phyloP scores from a whole-genome alignment of 2,329 filamentous ascomycete species.

The Clonostachys solani region DNA sequence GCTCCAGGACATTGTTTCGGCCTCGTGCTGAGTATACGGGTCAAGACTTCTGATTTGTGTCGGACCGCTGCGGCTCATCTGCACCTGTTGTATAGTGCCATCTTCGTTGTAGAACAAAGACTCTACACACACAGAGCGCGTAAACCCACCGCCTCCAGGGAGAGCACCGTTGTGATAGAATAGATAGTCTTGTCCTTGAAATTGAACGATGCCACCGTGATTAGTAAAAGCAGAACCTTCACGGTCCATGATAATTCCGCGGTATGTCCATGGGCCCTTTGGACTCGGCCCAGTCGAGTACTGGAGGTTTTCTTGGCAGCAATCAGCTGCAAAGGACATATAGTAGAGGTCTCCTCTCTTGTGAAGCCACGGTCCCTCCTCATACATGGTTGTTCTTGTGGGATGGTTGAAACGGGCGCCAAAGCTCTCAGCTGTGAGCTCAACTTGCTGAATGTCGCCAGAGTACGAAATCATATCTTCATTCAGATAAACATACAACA shows the following conservation, averaged over 20 bases:
- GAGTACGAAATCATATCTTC: constrained; percentile 26
- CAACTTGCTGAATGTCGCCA: constrained; percentile 12
- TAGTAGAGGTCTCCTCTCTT: constrained; percentile 21
- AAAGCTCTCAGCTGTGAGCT: constrained; percentile 9
- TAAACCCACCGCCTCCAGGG: constrained; percentile 17
- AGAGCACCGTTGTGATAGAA: constrained; percentile 25
- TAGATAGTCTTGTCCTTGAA: constrained; percentile 18
- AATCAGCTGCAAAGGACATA: constrained; percentile 19
- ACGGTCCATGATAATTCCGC: constrained; percentile 19
- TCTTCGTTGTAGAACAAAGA: constrained; percentile 17
- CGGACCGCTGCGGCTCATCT: constrained; percentile 17
- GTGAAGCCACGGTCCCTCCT: constrained; percentile 23
- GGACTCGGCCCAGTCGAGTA: constrained; percentile 17
- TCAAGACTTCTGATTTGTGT: constrained; percentile 15
- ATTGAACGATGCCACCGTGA: constrained; percentile 19
- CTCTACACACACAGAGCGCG: constrained; percentile 18
- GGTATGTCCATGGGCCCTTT: constrained; percentile 22
- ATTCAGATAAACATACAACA: constrained; percentile 25
- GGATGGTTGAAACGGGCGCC: constrained; percentile 5
- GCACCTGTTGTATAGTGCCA: constrained; percentile 17
- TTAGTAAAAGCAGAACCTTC: constrained; percentile 19
- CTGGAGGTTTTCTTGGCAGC: constrained; percentile 20
- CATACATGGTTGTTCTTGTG: constrained; percentile 11
- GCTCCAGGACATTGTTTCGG: constrained; percentile 21
- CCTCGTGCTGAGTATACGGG: constrained; percentile 17